Conservation (phyloP, 768 basidiomycete genomes). For the Tylopilus cervinicoccineus region DNA sequence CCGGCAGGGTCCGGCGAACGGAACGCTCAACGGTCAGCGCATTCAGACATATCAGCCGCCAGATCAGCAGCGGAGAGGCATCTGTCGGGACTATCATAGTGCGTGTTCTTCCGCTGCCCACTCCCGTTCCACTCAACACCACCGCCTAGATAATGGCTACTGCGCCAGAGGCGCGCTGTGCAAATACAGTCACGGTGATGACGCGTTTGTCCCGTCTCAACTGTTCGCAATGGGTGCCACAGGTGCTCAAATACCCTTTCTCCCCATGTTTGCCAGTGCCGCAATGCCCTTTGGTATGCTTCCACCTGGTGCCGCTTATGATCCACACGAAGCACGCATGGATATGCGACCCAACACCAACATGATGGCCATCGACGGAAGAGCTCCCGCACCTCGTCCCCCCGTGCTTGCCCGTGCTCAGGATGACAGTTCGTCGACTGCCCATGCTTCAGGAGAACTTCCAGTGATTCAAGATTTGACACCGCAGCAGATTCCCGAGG, state of each 20-base stretch:
- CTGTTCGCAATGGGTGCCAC: constrained; percentile 54
- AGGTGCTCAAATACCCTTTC: constrained; percentile 51
- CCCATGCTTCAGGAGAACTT: constrained; percentile 60
- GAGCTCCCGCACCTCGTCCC: constrained; percentile 45
- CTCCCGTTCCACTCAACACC: constrained; percentile 7
- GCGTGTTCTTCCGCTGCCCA: constrained; percentile 32
- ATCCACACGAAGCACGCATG: constrained; percentile 77
- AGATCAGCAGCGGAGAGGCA: constrained; percentile 69
- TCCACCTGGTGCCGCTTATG: constrained; percentile 52
- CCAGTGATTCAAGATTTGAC: constrained; percentile 85
- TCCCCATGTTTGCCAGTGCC: constrained; percentile 63
- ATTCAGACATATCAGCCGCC: constrained; percentile 64
- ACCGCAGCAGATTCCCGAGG: constrained; percentile 43
- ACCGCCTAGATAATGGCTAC: constrained; percentile 73
- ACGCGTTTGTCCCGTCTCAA: constrained; percentile 73
- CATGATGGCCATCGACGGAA: constrained; percentile 27
- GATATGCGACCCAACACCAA: constrained; percentile 62
- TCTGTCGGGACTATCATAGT: constrained; percentile 94
- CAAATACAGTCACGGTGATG: constrained; percentile 91
- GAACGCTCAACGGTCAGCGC: constrained; percentile 40
- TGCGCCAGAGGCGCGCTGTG: constrained; percentile 86
- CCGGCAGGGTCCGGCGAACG: constrained; percentile 24
- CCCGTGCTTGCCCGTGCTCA: constrained; percentile 54
- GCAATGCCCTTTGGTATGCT: constrained; percentile 53
- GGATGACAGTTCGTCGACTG: constrained; percentile 44